Evolutionary conservation across 2,329 filamentous ascomycete species (phyloP), one percentile per base, ranked within the genome.

Genomic region (Pyrenophora seminiperda): DNA sequence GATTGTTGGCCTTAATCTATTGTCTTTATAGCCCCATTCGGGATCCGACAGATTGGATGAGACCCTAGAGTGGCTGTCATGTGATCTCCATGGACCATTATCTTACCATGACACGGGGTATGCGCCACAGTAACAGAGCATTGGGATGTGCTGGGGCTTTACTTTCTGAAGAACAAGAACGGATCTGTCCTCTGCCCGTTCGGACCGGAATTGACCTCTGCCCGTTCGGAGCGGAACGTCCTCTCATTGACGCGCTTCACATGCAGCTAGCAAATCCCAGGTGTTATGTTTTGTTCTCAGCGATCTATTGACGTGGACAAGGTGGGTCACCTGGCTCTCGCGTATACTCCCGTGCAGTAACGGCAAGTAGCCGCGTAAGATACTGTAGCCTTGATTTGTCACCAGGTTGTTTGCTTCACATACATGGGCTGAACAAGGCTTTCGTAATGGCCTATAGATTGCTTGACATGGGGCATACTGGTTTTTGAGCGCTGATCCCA

Each of bases 281-380:
- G 44, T 47, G 45, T 38, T 37, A 34, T 50, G 44, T 55, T 59
- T 56, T 59, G 52, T 49, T 60, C 31, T 48, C 56, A 56, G 60
- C 63, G 63, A 69, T 58, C 56, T 42, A 43, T 58, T 45, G 53
- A 58, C 45, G 39, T 54, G 50, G 47, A 56, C 41, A 44, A 20
- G 37, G 54, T 53, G 56, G 53, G 60, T 64, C 66, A 67, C 59
- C 60, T 62, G 55, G 52, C 54, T 52, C 55, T 64, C 53, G 60
- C 61, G 46, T 62, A 54, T 50, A 42, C 41, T 57, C 42, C 24
- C 45, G 46, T 65, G 63, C 60, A 64, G 62, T 59, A 57, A 60
- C 57, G 55, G 53, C 53, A 61, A 38, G 47, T 48, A 50, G 48
- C 51, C 51, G 45, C 48, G 19, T 44, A 30, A 13, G 36, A 41